These are phyloP conservation scores for Centrapalus pauciflorus DNA, from an alignment of 129 eudicot species.

Conservation along the genomic window DNA sequence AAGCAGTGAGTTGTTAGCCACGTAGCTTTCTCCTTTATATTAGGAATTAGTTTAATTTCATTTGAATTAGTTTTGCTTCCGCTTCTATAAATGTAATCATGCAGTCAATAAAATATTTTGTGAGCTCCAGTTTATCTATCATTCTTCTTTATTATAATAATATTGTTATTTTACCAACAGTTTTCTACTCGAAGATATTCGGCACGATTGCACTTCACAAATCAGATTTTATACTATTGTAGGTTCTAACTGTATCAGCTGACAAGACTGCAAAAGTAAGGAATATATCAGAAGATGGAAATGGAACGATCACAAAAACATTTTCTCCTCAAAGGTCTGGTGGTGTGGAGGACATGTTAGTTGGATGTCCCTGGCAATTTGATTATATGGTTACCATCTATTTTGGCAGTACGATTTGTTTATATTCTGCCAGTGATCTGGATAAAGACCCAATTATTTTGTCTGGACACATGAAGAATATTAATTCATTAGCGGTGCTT, in stretches of 20 bases:
- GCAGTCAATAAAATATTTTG: too few relatives aligned
- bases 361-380: constrained; percentile 94
- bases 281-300: constrained; percentile 73
- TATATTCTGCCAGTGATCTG: constrained; percentile 73
- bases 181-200: too few relatives aligned
- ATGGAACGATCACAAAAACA: constrained; percentile 59
- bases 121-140: too few relatives aligned
- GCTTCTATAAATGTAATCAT: too few relatives aligned
- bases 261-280: constrained; percentile 92
- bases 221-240: too few relatives aligned
- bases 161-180: too few relatives aligned
- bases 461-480: constrained; percentile 91
- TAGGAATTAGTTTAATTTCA: too few relatives aligned
- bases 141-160: too few relatives aligned
- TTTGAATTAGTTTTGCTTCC: too few relatives aligned
- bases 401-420: constrained; percentile 78
- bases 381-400: constrained; percentile 75
- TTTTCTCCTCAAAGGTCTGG: constrained; percentile 67
- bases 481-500: constrained; percentile 60
- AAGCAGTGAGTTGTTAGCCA: too few relatives aligned
- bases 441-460: constrained; percentile 61
- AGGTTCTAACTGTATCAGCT: constrained; percentile 93
- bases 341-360: constrained; percentile 92
- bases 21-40: too few relatives aligned
- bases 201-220: too few relatives aligned